Base-by-base conservation (phyloP, 371 early-diverging fungal genomes). In the Lichtheimia ramosa region DNA sequence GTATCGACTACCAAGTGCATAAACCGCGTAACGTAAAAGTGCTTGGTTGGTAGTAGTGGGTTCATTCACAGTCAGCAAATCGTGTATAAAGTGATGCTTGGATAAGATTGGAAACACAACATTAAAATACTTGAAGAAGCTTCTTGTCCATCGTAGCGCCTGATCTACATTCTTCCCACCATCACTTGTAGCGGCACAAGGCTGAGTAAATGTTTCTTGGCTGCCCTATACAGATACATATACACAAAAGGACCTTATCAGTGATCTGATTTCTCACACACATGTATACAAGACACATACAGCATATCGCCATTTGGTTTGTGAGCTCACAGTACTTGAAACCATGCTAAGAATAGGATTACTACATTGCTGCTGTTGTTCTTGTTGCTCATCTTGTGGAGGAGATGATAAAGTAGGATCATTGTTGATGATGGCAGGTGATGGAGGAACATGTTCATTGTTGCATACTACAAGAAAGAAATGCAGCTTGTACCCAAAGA, bases 231-330 rank as follows among this genome's bases (percentile, higher is more conserved):
- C 34, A 34, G 58, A 60, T n/a, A n/a, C 49, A 56, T 62, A 49
- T 59, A 56, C 62, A 59, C 57, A 65, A 68, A 70, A 64, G 70
- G 69, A 75, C 56, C 73, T 75, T 75, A 75, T 75, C 73, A 72
- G 70, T 70, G 61, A 55, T 55, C 56, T 59, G 25, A 18, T 43
- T 59, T 55, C 27, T 55, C 56, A 43, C 24, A 18, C 24, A 48
- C 28, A 54, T 48, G 21, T 49, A 5, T 12, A 48, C 8, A 21
- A 43, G 43, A 57, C 63, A 75, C 73, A 65, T 71, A 71, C 76
- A 67, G 70, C 61, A 62, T 54, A 10, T 14, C 50, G 15, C 39
- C 34, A 50, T 42, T 56, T 63, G 15, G 49, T 49, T 58, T 51
- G 28, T 5, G 57, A 34, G 12, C 24, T 23, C 14, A 51, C 23